These are phyloP conservation scores for Panaeolus cyanescens DNA, from an alignment of 768 basidiomycete genomes.

Conservation along the genomic window DNA sequence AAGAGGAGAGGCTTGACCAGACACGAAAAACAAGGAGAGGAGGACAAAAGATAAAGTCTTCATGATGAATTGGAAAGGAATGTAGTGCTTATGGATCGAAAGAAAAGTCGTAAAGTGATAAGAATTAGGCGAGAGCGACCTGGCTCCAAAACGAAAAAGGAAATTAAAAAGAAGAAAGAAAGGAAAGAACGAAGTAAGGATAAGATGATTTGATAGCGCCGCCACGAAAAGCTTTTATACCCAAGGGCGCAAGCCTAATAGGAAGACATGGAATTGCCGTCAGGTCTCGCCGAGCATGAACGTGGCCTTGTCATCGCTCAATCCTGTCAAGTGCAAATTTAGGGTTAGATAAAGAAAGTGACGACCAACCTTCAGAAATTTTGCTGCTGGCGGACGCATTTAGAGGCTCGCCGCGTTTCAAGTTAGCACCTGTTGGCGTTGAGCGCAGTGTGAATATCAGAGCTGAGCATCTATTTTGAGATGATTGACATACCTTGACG, in stretches of 20 bases:
- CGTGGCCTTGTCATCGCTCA: background rate
- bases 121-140: constrained; percentile 34
- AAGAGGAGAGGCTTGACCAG: constrained; percentile 31
- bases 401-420: background rate
- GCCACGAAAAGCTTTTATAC: background rate
- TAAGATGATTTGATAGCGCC: background rate
- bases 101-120: constrained; percentile 11
- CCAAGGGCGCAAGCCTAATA: too few species aligned
- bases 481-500: background rate
- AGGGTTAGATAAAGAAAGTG: background rate
- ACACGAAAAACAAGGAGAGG: constrained; percentile 26
- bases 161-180: background rate
- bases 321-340: background rate
- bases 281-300: too few species aligned
- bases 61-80: constrained; percentile 27
- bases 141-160: constrained; percentile 30
- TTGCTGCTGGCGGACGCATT: background rate
- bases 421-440: constrained; percentile 13
- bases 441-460: constrained; percentile 13
- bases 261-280: too few species aligned
- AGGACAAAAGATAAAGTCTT: constrained; percentile 28
- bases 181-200: background rate
- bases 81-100: constrained; percentile 13
- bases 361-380: background rate
- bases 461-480: background rate